Percentiles rank a stretch among this genome's conserved stretches.
These are phyloP conservation scores for Sutorius eximius DNA, from an alignment of 1,284 basidiomycete species.

Conservation along the genomic window DNA sequence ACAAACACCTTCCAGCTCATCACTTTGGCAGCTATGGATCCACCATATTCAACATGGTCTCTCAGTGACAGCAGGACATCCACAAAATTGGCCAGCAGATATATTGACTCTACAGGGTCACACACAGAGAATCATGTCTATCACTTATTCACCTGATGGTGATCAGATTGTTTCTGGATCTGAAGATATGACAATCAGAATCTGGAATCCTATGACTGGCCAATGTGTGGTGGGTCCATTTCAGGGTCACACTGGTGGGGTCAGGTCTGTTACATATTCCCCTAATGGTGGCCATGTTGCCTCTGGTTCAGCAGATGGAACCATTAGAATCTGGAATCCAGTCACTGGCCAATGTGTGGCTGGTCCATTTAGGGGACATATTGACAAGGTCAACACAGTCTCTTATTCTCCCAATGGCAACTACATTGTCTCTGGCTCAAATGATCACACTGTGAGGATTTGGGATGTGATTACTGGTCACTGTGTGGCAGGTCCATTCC, in stretches of 20 bases:
- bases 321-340: neutral
- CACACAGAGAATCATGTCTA: rapidly evolving
- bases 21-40: neutral
- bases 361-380: neutral
- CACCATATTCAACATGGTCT: neutral
- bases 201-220: neutral
- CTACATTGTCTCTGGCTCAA: neutral
- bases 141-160: neutral
- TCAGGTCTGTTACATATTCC: neutral
- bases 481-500: neutral
- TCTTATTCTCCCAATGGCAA: neutral
- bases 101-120: neutral
- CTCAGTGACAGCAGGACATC: neutral
- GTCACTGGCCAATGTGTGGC: neutral
- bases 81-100: neutral
- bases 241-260: neutral
- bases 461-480: neutral
- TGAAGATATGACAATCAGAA: neutral
- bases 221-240: neutral
- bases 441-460: neutral
- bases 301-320: neutral
- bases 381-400: rapidly evolving
- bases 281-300: neutral
- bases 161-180: neutral
- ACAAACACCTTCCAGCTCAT: neutral